Evolutionary conservation across 257 asterid species (phyloP), one percentile per base, ranked within the genome.

Genomic region (Jaltomata sinuosa): DNA sequence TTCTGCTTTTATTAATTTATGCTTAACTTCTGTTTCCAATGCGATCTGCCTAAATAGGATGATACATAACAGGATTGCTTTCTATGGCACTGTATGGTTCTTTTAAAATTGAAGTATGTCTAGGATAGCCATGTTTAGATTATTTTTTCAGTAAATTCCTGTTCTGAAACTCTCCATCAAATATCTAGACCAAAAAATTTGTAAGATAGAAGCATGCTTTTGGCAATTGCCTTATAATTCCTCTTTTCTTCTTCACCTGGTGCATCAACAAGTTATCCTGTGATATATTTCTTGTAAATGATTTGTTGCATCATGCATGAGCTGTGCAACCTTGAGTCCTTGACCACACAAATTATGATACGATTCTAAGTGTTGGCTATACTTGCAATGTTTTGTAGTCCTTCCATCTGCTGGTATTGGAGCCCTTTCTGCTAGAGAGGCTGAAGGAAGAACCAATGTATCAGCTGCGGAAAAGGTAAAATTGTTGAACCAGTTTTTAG

Each of bases 401-500:
- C 85, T 97, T 90, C 96, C 99, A 8, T 95, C 99, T 71, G 52
- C 89, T 86, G 99, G 99, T 83, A 85, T 95, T 84, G 98, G 98
- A 86, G 97, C 98, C 89, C 97, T 97, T 88, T 94, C 99, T 85
- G 93, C 96, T 68, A 92, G 99, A 89, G 99, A 97, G 90, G 97
- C 99, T 47, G 99, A 97, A 87, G 99, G 98, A 85, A 91, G 98
- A 90, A 91, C 94, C 88, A 95, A 93, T 89, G 87, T 91, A 54
- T 90, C 98, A 31, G 90, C 96, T 31, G 98, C 94, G 81, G 99
- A 95, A 83, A 97, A 94, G 98, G 98, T 94, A 84, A 84, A 69
- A 61, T 55, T 84, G 61, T 88, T 49, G 62, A 49, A 53, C 82
- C 62, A 49, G 62, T 29, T 77, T 4, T 45, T 74, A 45, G 59